Evolutionary conservation across 495 filamentous ascomycete genomes (phyloP).

Genomic region (Halenospora varia): DNA sequence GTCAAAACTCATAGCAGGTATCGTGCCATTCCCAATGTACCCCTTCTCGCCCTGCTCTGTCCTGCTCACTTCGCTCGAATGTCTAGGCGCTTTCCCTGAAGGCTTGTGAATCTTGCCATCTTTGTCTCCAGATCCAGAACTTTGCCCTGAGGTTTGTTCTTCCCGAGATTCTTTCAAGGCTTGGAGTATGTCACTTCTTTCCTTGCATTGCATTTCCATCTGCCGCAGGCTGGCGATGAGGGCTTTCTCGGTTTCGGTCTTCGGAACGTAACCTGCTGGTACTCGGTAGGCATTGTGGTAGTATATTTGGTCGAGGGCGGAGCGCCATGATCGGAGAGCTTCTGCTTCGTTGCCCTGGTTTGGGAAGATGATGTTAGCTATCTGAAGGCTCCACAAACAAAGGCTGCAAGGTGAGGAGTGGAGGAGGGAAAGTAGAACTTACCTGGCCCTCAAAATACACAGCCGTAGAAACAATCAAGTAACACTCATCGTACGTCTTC

Average conservation of each 20-base stretch:
- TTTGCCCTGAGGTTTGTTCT: constrained; percentile 17
- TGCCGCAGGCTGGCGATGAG: constrained; percentile 75
- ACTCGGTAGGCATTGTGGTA: constrained; percentile 78
- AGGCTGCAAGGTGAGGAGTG: no score
- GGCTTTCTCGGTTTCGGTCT: constrained; percentile 79
- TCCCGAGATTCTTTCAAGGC: constrained; percentile 73
- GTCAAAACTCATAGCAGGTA: constrained; percentile 72
- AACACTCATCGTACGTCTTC: constrained; percentile 97
- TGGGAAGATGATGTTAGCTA: constrained; percentile 6
- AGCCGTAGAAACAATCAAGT: constrained; percentile 88
- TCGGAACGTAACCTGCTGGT: constrained; percentile 64
- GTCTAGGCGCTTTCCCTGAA: constrained; percentile 8
- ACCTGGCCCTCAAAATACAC: constrained; percentile 94
- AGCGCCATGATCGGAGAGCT: constrained; percentile 87
- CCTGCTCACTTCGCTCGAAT: constrained; percentile 10
- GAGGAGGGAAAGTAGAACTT: constrained; percentile 17
- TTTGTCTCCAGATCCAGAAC: constrained; percentile 4
- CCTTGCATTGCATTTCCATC: constrained; percentile 90
- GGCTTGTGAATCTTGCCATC: constrained; percentile 21
- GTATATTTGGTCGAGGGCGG: constrained; percentile 86
- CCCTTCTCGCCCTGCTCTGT: constrained; percentile 36
- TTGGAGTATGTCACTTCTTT: constrained; percentile 84
- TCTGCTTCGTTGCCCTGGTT: constrained; percentile 84
- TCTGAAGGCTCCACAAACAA: no score
- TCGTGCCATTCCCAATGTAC: constrained; percentile 75